Evolutionary conservation across 805 yeast genomes (phyloP).

Genomic region (Candida broadrunensis): DNA sequence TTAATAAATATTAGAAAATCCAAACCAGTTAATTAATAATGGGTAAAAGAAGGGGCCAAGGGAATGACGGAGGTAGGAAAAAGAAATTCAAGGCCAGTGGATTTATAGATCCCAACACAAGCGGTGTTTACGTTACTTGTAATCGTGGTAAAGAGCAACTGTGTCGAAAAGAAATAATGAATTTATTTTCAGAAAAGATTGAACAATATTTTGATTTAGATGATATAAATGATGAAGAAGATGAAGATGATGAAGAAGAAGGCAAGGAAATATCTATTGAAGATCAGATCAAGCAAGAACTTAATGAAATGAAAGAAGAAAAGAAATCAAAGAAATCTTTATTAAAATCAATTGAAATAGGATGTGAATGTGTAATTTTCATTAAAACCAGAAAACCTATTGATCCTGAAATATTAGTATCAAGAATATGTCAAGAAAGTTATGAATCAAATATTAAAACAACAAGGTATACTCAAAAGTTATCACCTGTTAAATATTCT

Average conservation of each 20-base stretch:
- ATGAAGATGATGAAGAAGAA: conserved; percentile 19
- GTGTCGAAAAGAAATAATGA: conserved; percentile 70
- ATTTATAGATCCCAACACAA: conserved; percentile 75
- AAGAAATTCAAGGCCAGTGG: conserved; percentile 49
- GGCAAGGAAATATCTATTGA: conserved; percentile 56
- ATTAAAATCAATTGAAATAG: conserved; percentile 58
- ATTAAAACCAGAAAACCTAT: conserved; percentile 78
- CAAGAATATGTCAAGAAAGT: conserved; percentile 60
- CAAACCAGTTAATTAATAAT: conserved; percentile 7
- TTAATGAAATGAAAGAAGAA: conserved; percentile 55
- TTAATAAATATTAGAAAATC: too few species aligned
- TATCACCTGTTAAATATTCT: conserved; percentile 77
- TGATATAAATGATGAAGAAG: conserved; percentile 22
- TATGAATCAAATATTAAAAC: conserved; percentile 48
- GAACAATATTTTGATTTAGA: conserved; percentile 29
- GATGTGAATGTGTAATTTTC: conserved; percentile 82
- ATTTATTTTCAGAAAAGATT: conserved; percentile 45
- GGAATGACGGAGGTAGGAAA: conserved; percentile 17
- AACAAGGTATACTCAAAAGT: conserved; percentile 71
- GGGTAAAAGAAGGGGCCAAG: conserved; percentile 28
- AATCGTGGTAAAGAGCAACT: conserved; percentile 73
- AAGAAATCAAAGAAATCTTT: conserved; percentile 42
- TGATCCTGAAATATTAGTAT: conserved; percentile 71
- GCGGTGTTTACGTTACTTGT: conserved; percentile 90
- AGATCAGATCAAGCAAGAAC: conserved; percentile 69